phyloP scores from a whole-genome alignment of 2,329 filamentous ascomycete species.

The Calonectria montana region DNA sequence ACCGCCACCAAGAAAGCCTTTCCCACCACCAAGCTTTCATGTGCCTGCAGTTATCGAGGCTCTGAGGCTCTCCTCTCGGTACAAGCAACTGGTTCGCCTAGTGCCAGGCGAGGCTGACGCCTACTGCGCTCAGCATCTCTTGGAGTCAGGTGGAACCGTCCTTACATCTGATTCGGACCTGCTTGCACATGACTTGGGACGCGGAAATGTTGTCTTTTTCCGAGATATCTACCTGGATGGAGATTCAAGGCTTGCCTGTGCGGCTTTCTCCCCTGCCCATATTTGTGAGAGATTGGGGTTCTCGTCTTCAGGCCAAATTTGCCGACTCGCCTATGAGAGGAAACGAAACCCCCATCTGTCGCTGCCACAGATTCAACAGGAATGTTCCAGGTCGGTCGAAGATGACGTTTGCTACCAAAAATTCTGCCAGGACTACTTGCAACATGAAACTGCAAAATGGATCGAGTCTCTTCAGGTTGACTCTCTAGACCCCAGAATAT shows the following conservation, averaged over 20 bases:
- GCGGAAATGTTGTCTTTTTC: constrained; percentile 76
- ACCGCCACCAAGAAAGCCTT: constrained; percentile 45
- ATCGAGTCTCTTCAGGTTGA: constrained; percentile 33
- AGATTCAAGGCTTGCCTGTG: constrained; percentile 38
- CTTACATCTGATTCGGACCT: constrained; percentile 92
- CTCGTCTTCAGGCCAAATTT: constrained; percentile 39
- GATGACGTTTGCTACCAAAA: constrained; percentile 39
- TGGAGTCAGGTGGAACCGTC: constrained; percentile 64
- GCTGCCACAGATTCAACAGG: constrained; percentile 44
- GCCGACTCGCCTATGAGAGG: constrained; percentile 51
- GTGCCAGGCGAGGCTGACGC: constrained; percentile 88
- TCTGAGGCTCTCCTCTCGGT: constrained; percentile 60
- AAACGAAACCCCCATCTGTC: constrained; percentile 42
- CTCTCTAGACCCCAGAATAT: constrained; percentile 52
- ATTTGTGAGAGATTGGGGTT: constrained; percentile 59
- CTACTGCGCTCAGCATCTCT: constrained; percentile 77
- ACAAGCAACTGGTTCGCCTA: constrained; percentile 60
- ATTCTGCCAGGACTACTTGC: constrained; percentile 49
- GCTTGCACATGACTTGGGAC: constrained; percentile 77
- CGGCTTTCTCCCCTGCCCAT: constrained; percentile 46
- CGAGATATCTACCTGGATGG: constrained; percentile 65
- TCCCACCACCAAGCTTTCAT: constrained; percentile 74
- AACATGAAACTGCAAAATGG: constrained; percentile 33
- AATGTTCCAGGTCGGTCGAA: constrained; percentile 36
- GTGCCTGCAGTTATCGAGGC: constrained; percentile 82